A percentile compares a stretch with the other conserved stretches of the same genome.
Conservation (phyloP, 352 stramenopile species). For the Pythium pyrilobum region DNA sequence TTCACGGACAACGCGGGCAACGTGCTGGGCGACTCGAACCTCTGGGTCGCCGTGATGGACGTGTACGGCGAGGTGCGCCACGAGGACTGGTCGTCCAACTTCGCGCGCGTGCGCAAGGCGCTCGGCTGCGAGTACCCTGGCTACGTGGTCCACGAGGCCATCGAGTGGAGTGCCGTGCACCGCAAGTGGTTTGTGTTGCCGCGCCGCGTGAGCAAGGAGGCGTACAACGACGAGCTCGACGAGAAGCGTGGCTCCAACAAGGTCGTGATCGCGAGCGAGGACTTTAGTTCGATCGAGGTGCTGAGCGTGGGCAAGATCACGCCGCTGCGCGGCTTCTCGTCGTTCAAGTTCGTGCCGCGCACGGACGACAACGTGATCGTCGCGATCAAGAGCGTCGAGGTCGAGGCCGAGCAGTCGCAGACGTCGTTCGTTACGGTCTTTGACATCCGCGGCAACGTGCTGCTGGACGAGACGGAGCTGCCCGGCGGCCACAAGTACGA, state of each 20-base stretch:
- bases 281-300: slow-evolving; percentile 85
- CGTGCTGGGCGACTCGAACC: slow-evolving; percentile 94
- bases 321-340: slow-evolving; percentile 89
- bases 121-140: slow-evolving; percentile 87
- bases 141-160: slow-evolving; percentile 98
- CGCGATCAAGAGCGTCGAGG: slow-evolving; percentile 92
- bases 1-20: slow-evolving; percentile 90
- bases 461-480: slow-evolving; percentile 90
- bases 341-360: slow-evolving; percentile 93
- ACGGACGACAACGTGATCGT: slow-evolving; percentile 89
- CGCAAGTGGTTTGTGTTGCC: slow-evolving; percentile 98
- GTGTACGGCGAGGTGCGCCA: slow-evolving; percentile 71
- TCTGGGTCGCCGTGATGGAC: slow-evolving; percentile 95
- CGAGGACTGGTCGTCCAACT: slow-evolving; percentile 94
- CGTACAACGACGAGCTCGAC: slow-evolving; percentile 96
- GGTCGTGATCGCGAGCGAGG: slow-evolving; percentile 85
- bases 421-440: slow-evolving; percentile 93
- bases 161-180: slow-evolving; percentile 92
- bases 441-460: slow-evolving; percentile 84
- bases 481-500: slow-evolving; percentile 91
- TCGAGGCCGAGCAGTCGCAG: slow-evolving; percentile 86
- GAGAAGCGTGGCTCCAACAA: slow-evolving; percentile 91
- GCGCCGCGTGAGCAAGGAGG: slow-evolving; percentile 90
- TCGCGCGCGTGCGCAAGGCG: slow-evolving; percentile 89
- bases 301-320: slow-evolving; percentile 77